Conservation (phyloP, 2,329 filamentous ascomycete genomes). For the Ascochyta koolunga region DNA sequence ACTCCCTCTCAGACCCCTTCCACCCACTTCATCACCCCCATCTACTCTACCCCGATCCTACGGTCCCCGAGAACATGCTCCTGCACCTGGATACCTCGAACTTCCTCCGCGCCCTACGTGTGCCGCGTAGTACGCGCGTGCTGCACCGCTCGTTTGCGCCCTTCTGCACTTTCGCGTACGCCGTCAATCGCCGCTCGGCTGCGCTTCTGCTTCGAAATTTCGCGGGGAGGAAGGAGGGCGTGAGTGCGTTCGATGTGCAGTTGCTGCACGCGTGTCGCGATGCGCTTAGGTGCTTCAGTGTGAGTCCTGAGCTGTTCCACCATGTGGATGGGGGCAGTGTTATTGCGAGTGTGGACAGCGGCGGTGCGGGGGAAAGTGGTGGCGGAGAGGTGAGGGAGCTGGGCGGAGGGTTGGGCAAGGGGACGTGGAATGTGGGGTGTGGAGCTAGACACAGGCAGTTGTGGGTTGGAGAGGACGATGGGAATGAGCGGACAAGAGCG, state of each 20-base stretch:
- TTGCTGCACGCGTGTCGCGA: conserved; percentile 49
- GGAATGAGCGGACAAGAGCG: background rate
- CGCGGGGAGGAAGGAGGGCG: conserved; percentile 19
- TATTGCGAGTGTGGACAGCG: conserved; percentile 18
- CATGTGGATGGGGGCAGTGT: conserved; percentile 42
- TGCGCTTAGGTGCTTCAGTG: conserved; percentile 43
- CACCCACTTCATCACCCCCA: background rate
- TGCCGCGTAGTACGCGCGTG: conserved; percentile 30
- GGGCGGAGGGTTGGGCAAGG: background rate
- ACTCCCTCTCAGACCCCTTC: conserved; percentile 20
- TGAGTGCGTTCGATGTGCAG: conserved; percentile 46
- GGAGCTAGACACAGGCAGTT: conserved; percentile 17
- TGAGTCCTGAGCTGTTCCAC: conserved; percentile 50
- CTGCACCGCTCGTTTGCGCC: conserved; percentile 44
- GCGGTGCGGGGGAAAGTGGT: background rate
- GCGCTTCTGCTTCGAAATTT: conserved; percentile 35
- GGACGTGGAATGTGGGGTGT: conserved; percentile 23
- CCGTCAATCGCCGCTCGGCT: conserved; percentile 43
- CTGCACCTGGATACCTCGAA: background rate
- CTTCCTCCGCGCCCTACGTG: background rate
- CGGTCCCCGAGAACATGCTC: background rate
- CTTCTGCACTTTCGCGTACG: conserved; percentile 52
- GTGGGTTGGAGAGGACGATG: conserved; percentile 16
- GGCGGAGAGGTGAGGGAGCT: background rate
- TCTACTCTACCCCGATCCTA: background rate